phyloP scores from a whole-genome alignment of 2,329 filamentous ascomycete species.

The Pseudogymnoascus sp. region DNA sequence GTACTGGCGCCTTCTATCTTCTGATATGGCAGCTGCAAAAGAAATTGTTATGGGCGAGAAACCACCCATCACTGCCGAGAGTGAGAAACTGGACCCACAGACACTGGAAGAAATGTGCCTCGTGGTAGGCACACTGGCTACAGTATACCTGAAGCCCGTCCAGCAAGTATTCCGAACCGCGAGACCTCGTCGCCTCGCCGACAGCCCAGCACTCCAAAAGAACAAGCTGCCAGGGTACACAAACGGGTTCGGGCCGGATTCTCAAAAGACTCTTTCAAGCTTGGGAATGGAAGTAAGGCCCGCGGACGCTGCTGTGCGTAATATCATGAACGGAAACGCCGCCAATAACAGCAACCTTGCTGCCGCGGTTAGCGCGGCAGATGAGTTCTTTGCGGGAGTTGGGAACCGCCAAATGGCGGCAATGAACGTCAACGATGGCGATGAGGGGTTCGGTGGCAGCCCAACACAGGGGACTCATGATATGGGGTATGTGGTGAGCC shows the following conservation, averaged over 20 bases:
- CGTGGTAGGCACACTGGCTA: conserved; percentile 90
- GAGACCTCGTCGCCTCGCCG: conserved; percentile 67
- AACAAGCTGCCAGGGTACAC: conserved; percentile 48
- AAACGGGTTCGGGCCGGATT: conserved; percentile 42
- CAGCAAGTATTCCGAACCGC: conserved; percentile 93
- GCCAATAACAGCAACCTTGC: conserved; percentile 45
- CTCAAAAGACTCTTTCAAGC: conserved; percentile 53
- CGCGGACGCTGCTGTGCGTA: conserved; percentile 26
- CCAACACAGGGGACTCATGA: conserved; percentile 40
- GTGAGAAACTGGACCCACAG: conserved; percentile 81
- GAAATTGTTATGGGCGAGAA: conserved; percentile 95
- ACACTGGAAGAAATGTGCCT: conserved; percentile 97
- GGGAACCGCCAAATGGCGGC: conserved; percentile 65
- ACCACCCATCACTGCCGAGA: conserved; percentile 90
- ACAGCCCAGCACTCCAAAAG: conserved; percentile 80
- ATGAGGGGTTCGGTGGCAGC: conserved; percentile 56
- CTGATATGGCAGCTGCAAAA: conserved; percentile 80
- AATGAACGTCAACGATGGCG: conserved; percentile 57
- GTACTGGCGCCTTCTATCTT: conserved; percentile 96
- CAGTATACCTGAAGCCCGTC: conserved; percentile 95
- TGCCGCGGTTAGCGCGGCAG: conserved; percentile 74
- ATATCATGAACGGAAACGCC: conserved; percentile 20
- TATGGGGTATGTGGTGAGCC: conserved; percentile 67
- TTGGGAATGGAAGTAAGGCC: conserved; percentile 41
- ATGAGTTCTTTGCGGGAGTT: conserved; percentile 81